Percentiles rank a stretch among this genome's conserved stretches.
These are phyloP conservation scores for Podila epicladia DNA, from an alignment of 192 early-diverging fungal species.

Conservation along the genomic window DNA sequence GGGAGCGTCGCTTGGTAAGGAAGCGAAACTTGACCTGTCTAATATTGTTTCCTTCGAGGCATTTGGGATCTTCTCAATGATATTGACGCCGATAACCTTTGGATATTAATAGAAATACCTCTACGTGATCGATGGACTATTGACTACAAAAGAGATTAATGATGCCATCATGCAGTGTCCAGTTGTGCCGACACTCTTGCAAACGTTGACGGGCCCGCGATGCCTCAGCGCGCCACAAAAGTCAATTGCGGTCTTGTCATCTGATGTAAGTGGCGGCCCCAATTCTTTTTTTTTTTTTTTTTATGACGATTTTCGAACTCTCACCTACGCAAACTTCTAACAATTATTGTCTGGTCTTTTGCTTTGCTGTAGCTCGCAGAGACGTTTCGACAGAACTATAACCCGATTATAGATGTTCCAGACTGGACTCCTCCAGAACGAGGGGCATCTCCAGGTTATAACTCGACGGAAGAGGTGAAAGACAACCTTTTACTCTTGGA, in stretches of 20 bases:
- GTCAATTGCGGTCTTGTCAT: slow-evolving; percentile 10
- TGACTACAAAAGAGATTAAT: slow-evolving; percentile 1
- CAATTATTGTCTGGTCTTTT: too few relatives aligned
- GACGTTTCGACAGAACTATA: too few relatives aligned
- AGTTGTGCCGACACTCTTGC: slow-evolving; percentile 10
- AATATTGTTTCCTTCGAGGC: background rate
- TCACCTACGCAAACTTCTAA: too few relatives aligned
- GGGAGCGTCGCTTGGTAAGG: slow-evolving; percentile 41
- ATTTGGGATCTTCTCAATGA: too few relatives aligned
- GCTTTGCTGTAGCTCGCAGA: too few relatives aligned
- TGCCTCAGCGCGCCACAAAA: slow-evolving; percentile 22
- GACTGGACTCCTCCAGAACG: too few relatives aligned
- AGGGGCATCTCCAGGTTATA: too few relatives aligned
- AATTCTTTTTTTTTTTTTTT: too few relatives aligned
- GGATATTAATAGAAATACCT: slow-evolving; percentile 17
- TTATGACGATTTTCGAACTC: too few relatives aligned
- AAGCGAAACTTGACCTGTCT: background rate
- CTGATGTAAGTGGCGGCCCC: slow-evolving; percentile 9
- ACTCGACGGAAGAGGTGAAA: too few relatives aligned
- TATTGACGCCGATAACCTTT: background rate
- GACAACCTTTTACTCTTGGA: too few relatives aligned
- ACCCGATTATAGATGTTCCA: too few relatives aligned
- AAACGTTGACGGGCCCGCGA: slow-evolving; percentile 11
- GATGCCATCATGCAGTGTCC: slow-evolving; percentile 9
- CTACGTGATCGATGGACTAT: slow-evolving; percentile 23